These are phyloP conservation scores for Mortierella sp. DNA, from an alignment of 371 early-diverging fungal genomes.

Conservation along the genomic window DNA sequence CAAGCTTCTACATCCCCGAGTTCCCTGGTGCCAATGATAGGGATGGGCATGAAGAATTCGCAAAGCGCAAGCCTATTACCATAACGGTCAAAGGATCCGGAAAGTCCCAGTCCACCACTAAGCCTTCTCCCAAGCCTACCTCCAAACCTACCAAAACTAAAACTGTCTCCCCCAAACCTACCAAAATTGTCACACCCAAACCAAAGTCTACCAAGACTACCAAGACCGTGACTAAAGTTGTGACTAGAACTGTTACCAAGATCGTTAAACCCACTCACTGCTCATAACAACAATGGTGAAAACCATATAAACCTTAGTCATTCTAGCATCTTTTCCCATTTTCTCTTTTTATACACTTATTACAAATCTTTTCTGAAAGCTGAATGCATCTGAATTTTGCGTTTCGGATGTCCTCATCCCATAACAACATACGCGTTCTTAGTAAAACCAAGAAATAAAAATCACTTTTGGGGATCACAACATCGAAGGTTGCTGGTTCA, in stretches of 20 bases:
- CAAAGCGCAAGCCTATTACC: constrained; percentile 38
- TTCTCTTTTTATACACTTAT: no score
- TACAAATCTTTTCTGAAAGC: no score
- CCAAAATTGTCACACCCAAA: not conserved
- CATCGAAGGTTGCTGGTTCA: not conserved
- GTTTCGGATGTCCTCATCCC: no score
- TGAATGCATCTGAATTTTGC: no score
- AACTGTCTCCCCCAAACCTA: not conserved
- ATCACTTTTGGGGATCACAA: not conserved
- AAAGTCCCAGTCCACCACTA: constrained; percentile 1
- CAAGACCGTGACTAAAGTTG: not conserved
- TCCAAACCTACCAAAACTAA: not conserved
- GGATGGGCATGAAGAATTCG: constrained; percentile 30
- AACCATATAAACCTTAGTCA: no score
- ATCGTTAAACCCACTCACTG: not conserved
- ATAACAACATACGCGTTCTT: no score
- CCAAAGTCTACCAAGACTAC: not conserved
- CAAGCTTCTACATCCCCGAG: constrained; percentile 59
- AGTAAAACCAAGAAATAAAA: no score
- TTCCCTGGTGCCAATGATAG: constrained; percentile 36
- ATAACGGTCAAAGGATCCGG: constrained; percentile 16
- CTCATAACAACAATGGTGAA: not conserved
- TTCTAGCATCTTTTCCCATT: no score
- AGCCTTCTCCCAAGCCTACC: constrained; percentile 9
- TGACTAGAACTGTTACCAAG: not conserved